Evolutionary conservation across 176 grass and related monocot species (phyloP).

Genomic region (Avena eriantha): DNA sequence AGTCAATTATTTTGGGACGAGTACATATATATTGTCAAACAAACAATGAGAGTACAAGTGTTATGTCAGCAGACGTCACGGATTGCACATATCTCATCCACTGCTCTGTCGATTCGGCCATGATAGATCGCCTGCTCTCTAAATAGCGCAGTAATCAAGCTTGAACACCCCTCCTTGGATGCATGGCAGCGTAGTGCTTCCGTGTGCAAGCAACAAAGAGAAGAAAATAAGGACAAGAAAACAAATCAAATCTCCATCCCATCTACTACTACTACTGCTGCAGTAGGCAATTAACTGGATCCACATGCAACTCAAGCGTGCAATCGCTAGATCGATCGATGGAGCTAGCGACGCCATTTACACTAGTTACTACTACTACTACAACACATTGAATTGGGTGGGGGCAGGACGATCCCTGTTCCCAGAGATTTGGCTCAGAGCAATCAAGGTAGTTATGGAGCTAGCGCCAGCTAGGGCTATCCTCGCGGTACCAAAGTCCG

Average conservation of each 20-base stretch:
- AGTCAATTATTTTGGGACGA: too few species aligned
- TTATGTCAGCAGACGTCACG: too few species aligned
- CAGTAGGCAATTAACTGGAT: slow-evolving; percentile 21
- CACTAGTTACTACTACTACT: too few species aligned
- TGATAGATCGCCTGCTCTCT: too few species aligned
- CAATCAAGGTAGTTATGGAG: background rate
- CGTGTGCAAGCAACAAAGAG: background rate
- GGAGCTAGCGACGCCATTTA: background rate
- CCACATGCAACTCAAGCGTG: slow-evolving; percentile 28
- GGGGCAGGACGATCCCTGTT: background rate
- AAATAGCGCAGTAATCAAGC: too few species aligned
- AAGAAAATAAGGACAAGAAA: background rate
- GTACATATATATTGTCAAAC: too few species aligned
- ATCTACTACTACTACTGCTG: background rate
- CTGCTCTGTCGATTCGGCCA: too few species aligned
- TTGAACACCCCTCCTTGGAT: too few species aligned
- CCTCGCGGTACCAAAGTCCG: background rate
- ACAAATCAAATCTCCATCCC: background rate
- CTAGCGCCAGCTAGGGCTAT: background rate
- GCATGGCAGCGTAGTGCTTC: background rate
- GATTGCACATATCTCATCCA: too few species aligned
- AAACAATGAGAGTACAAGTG: too few species aligned
- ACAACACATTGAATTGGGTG: slow-evolving; percentile 12
- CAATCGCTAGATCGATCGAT: background rate
- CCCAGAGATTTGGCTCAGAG: slow-evolving; percentile 18